Evolutionary conservation across 78 protist species (phyloP).

Genomic region (Chrysochromulina parva): DNA sequence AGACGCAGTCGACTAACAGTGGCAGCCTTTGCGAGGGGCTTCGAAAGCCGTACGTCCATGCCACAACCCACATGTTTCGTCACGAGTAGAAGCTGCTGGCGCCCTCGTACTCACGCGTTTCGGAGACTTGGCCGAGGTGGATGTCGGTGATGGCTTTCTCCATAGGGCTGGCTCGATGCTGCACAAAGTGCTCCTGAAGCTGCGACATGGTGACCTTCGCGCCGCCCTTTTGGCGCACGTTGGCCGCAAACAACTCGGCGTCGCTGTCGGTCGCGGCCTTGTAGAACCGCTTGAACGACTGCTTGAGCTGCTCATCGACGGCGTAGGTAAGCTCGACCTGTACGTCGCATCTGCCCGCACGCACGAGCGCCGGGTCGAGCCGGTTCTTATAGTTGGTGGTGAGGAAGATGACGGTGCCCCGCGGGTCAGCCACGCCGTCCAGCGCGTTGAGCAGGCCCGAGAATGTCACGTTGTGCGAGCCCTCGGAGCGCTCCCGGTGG

Average conservation of each 20-base stretch:
- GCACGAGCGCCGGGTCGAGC: conserved; percentile 66
- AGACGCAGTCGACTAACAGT: too few relatives aligned
- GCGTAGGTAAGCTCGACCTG: conserved; percentile 20
- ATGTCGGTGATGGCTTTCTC: too few relatives aligned
- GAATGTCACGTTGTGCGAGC: neutral
- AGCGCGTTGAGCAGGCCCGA: conserved; percentile 53
- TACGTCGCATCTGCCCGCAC: conserved; percentile 76
- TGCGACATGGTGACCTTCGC: conserved; percentile 74
- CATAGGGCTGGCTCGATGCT: conserved; percentile 71
- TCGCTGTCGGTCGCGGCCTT: neutral
- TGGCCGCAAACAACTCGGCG: neutral
- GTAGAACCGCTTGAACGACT: conserved; percentile 55
- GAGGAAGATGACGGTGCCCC: conserved; percentile 37
- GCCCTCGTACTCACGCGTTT: too few relatives aligned
- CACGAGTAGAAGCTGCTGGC: too few relatives aligned
- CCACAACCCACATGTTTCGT: too few relatives aligned
- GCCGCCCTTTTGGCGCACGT: too few relatives aligned
- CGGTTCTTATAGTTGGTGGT: conserved; percentile 75
- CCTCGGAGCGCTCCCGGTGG: neutral
- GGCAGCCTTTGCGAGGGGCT: too few relatives aligned
- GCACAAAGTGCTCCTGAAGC: conserved; percentile 72
- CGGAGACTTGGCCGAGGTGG: too few relatives aligned
- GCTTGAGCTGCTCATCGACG: conserved; percentile 49
- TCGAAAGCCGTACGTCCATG: too few relatives aligned
- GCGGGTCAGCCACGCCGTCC: conserved; percentile 39